Evolutionary conservation across 2,329 filamentous ascomycete genomes (phyloP).

Genomic region (Trematosphaeria pertusa): DNA sequence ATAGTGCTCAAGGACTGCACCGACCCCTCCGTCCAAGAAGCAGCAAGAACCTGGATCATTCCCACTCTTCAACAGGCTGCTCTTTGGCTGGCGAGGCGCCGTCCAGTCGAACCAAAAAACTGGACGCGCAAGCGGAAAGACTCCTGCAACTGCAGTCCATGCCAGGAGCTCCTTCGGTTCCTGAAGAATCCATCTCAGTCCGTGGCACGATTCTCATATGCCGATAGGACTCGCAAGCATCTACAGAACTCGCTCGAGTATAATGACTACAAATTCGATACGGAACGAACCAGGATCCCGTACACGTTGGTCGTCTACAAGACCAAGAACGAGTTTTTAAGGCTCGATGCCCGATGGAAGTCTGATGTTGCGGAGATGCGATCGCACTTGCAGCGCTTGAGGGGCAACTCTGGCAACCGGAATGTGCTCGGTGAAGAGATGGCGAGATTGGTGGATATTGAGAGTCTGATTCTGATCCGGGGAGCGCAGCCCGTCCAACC

Average conservation of each 20-base stretch:
- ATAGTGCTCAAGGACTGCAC: no score
- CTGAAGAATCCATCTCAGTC: conserved; percentile 7
- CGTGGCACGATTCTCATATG: conserved; percentile 9
- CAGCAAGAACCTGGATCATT: no score
- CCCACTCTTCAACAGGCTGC: no score
- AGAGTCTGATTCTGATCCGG: no score
- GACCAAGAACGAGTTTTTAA: conserved; percentile 10
- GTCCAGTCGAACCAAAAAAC: conserved; percentile 9
- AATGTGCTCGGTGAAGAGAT: no score
- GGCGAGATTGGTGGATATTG: no score
- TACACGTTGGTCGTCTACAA: conserved; percentile 15
- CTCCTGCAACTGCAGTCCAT: conserved; percentile 12
- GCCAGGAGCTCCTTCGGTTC: conserved; percentile 3
- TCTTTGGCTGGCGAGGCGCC: no score
- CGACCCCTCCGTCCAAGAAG: no score
- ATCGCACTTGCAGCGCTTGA: no score
- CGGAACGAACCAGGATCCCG: background rate
- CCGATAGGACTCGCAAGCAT: conserved; percentile 9
- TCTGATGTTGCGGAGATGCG: no score
- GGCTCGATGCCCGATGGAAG: conserved; percentile 9
- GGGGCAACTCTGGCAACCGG: no score
- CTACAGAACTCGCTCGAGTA: conserved; percentile 3
- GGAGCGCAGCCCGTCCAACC: no score
- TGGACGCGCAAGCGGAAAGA: conserved; percentile 1
- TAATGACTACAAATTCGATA: conserved; percentile 12